These are phyloP conservation scores for Abrus pulchellus DNA, from an alignment of 306 rosid genomes.

Conservation along the genomic window DNA sequence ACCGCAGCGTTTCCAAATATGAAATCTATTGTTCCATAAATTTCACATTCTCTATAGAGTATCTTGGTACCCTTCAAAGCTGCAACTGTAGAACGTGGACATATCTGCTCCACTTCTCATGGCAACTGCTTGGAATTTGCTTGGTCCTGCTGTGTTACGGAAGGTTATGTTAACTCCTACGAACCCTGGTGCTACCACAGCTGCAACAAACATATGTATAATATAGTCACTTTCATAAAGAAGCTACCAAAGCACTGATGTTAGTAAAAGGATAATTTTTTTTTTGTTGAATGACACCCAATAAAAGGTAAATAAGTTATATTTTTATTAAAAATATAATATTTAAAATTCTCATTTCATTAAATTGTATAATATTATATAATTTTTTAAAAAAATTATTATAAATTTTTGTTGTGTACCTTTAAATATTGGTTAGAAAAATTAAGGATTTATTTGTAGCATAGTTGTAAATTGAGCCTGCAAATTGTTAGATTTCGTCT, in stretches of 20 bases:
- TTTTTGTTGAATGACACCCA: no score
- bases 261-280: no score
- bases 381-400: no score
- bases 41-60: conserved; percentile 58
- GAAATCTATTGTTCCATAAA: conserved; percentile 51
- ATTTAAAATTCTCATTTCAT: no score
- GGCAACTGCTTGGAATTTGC: conserved; percentile 74
- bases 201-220: conserved; percentile 39
- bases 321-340: no score
- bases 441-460: no score
- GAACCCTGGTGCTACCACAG: conserved; percentile 61
- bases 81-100: conserved; percentile 67
- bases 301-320: no score
- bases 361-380: no score
- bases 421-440: no score
- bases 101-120: conserved; percentile 70
- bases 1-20: conserved; percentile 54
- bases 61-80: conserved; percentile 83
- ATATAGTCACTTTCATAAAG: background rate
- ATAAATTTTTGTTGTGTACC: no score
- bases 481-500: no score
- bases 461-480: background rate
- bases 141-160: conserved; percentile 72
- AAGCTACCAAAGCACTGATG: background rate
- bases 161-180: conserved; percentile 70